phyloP scores from a whole-genome alignment of 208 protist genomes.

The Chromosphaera perkinsii region DNA sequence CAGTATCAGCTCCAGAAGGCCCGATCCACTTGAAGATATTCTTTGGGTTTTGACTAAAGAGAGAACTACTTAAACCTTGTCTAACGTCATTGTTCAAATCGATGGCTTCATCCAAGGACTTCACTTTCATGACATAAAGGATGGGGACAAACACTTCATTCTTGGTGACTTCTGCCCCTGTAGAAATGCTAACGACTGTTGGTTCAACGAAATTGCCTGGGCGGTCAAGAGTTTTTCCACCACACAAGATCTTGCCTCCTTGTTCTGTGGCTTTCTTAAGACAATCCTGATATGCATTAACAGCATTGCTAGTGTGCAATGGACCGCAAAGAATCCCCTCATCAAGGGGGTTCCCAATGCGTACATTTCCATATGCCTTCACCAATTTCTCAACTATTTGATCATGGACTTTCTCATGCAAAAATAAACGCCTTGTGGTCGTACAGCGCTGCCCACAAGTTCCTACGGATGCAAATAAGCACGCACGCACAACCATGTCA shows the following conservation, averaged over 20 bases:
- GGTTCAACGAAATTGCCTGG: constrained; percentile 62
- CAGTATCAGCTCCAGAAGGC: constrained; percentile 63
- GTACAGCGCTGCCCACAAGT: constrained; percentile 70
- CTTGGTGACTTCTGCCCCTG: constrained; percentile 49
- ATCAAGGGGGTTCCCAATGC: constrained; percentile 58
- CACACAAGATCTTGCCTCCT: constrained; percentile 56
- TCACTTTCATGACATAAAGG: constrained; percentile 62
- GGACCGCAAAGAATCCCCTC: constrained; percentile 50
- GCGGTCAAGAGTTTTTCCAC: constrained; percentile 24
- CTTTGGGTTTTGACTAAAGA: constrained; percentile 56
- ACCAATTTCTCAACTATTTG: constrained; percentile 41
- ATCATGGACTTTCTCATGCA: constrained; percentile 63
- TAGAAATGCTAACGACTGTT: constrained; percentile 50
- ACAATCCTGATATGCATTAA: constrained; percentile 55
- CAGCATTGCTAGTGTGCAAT: constrained; percentile 53
- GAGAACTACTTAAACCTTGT: constrained; percentile 56
- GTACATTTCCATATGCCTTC: constrained; percentile 52
- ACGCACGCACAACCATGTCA: constrained; percentile 48
- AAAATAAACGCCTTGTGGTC: constrained; percentile 47
- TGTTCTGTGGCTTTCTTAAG: constrained; percentile 39
- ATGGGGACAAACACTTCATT: constrained; percentile 68
- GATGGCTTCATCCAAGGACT: constrained; percentile 60
- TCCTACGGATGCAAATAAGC: constrained; percentile 64
- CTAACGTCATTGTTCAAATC: constrained; percentile 53
- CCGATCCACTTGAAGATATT: constrained; percentile 64